A percentile compares a stretch with the other conserved stretches of the same genome.
Evolutionary conservation across 1,139 yeast species (phyloP).

Genomic region (Candida tetrigidarum): DNA sequence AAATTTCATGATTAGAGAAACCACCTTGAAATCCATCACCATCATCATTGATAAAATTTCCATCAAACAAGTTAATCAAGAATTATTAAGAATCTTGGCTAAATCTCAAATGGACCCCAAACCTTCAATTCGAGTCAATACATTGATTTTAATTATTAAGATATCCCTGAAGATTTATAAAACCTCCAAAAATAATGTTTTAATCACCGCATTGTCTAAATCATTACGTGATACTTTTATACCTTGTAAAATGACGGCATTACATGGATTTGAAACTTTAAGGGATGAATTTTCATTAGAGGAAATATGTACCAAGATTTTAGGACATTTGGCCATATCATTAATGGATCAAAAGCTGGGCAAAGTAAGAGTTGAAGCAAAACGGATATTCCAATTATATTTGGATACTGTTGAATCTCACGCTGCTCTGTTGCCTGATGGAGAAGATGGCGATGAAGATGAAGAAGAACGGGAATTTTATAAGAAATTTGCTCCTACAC

Average conservation of each 20-base stretch:
- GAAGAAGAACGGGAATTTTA: slow-evolving; percentile 40
- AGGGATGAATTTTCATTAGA: slow-evolving; percentile 71
- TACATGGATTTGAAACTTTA: slow-evolving; percentile 71
- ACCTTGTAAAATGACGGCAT: slow-evolving; percentile 78
- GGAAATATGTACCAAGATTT: slow-evolving; percentile 78
- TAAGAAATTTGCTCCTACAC: slow-evolving; percentile 31
- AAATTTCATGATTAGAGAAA: slow-evolving; percentile 78
- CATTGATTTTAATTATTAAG: slow-evolving; percentile 74
- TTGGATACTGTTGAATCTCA: slow-evolving; percentile 67
- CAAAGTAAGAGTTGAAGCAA: slow-evolving; percentile 77
- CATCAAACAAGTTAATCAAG: slow-evolving; percentile 86
- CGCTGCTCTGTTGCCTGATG: slow-evolving; percentile 57
- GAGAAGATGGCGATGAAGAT: slow-evolving; percentile 47
- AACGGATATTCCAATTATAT: slow-evolving; percentile 64
- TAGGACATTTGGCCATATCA: slow-evolving; percentile 86
- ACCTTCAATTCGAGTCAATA: slow-evolving; percentile 84
- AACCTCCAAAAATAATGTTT: slow-evolving; percentile 65
- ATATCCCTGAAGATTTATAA: slow-evolving; percentile 68
- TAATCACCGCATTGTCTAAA: slow-evolving; percentile 86
- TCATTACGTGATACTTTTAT: slow-evolving; percentile 81
- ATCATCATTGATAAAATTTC: slow-evolving; percentile 67
- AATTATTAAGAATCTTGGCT: slow-evolving; percentile 78
- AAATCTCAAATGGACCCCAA: slow-evolving; percentile 86
- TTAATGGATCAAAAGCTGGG: slow-evolving; percentile 70
- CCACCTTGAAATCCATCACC: slow-evolving; percentile 74